Percentiles rank a stretch among this genome's conserved stretches.
phyloP scores from a whole-genome alignment of 2,329 filamentous ascomycete species.

The Scedosporium boydii region DNA sequence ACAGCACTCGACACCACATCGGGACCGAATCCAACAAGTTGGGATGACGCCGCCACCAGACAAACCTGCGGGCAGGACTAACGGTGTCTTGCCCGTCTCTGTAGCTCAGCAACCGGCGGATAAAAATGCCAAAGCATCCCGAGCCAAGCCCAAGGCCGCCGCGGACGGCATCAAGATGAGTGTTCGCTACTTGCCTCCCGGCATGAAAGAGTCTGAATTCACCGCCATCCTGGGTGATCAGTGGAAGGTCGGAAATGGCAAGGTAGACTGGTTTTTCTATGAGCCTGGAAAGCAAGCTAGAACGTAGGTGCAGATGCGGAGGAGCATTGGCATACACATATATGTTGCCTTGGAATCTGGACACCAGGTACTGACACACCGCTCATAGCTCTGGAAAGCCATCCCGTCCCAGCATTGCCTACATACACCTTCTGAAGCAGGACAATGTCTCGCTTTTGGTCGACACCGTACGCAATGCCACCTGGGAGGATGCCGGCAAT shows the following conservation, averaged over 20 bases:
- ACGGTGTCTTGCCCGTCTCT: conserved; percentile 43
- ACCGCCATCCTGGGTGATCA: conserved; percentile 61
- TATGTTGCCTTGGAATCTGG: background rate
- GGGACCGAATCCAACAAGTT: background rate
- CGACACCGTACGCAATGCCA: conserved; percentile 56
- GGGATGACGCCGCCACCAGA: conserved; percentile 9
- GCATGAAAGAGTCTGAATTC: conserved; percentile 73
- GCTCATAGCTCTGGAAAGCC: conserved; percentile 67
- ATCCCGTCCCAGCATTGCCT: conserved; percentile 70
- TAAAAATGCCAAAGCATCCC: conserved; percentile 5
- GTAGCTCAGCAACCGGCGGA: conserved; percentile 22
- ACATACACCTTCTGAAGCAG: conserved; percentile 69
- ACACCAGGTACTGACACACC: conserved; percentile 5
- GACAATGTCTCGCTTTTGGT: conserved; percentile 58
- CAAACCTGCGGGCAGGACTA: conserved; percentile 18
- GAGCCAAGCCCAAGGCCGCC: conserved; percentile 1
- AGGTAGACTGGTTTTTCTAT: conserved; percentile 74
- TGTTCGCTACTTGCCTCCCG: conserved; percentile 76
- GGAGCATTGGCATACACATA: background rate
- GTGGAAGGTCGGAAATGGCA: conserved; percentile 74
- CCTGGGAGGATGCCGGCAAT: conserved; percentile 75
- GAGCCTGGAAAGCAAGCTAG: conserved; percentile 62
- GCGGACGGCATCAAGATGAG: conserved; percentile 69
- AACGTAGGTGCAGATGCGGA: conserved; percentile 9
- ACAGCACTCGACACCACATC: background rate